Evolutionary conservation across 176 grass and related monocot genomes (phyloP), one percentile per base, ranked within the genome.

Genomic region (Poa pratensis): DNA sequence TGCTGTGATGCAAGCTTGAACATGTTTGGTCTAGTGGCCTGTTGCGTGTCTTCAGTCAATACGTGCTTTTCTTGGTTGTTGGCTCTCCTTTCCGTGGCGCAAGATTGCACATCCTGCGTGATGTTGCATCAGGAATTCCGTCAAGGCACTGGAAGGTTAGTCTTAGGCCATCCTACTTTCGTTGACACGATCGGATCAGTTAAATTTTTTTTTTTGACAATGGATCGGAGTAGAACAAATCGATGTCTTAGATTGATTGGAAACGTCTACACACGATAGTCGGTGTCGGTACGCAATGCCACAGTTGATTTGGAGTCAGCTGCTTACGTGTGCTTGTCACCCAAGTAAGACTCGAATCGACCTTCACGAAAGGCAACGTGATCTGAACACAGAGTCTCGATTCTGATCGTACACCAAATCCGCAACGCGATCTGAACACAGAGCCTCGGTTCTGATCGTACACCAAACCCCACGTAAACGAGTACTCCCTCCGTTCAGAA

Each of bases 361-460:
- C 64, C 73, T 64, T 70, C 74, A 83, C 80, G 80, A 15, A 51
- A 15, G 49, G 11, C 49, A 51, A 51, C 49, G 4, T 4, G 49
- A 51, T 51, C 49, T 17, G 49, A 51, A 51, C 15, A 51, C 49
- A 51, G 3, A 16, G 14, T n/a, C 3, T 9, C 42, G 42, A 8
- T 43, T 43, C 42, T 43, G 7, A 1, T 43, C 42, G 6, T 43
- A 42, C 39, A 37, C 35, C 3, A 37, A 37, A 37, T 3, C 22
- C n/a, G 11, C 49, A 51, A 51, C 49, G 4, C 15, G 49, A 51
- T 51, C 49, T 17, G 49, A 51, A 51, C 15, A 51, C 49, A 51
- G 3, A 16, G 14, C n/a, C n/a, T n/a, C n/a, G 7, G 42, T 39
- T 39, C 39, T 40, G 39, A 40, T 45, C 43, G 9, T 12, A 10